Conservation (phyloP, 2,329 filamentous ascomycete genomes). For the Fusarium devonianum region DNA sequence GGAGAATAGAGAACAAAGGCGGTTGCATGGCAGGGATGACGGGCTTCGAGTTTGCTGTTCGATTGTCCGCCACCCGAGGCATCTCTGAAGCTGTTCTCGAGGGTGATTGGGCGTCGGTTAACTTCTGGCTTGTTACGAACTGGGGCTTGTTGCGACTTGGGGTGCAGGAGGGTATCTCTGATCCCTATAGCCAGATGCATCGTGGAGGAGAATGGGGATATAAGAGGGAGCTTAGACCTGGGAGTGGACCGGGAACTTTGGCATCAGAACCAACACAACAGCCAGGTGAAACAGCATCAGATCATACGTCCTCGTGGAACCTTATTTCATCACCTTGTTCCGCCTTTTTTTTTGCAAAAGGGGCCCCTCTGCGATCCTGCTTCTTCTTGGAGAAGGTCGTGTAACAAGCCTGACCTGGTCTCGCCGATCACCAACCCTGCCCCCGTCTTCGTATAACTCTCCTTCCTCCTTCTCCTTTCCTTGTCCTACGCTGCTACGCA, state of each 20-base stretch:
- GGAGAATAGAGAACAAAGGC: too few relatives aligned
- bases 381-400: constrained; percentile 16
- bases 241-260: background rate
- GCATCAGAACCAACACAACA: background rate
- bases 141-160: too few relatives aligned
- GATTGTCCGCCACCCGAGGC: constrained; percentile 39
- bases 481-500: background rate
- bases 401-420: constrained; percentile 18
- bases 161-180: background rate
- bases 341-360: constrained; percentile 7
- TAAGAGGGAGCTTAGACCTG: background rate
- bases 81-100: constrained; percentile 12
- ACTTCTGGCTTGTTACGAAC: too few relatives aligned
- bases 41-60: background rate
- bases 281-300: constrained; percentile 15
- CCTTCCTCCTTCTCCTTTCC: constrained; percentile 4
- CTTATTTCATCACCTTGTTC: background rate
- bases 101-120: constrained; percentile 33
- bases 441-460: constrained; percentile 10
- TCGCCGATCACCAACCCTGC: constrained; percentile 11
- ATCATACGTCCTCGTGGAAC: constrained; percentile 22
- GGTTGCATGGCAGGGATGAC: too few relatives aligned
- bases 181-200: background rate
- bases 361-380: constrained; percentile 5
- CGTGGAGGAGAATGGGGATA: constrained; percentile 6